Conservation (phyloP, 2,329 filamentous ascomycete species). For the Stemphylium beticola region DNA sequence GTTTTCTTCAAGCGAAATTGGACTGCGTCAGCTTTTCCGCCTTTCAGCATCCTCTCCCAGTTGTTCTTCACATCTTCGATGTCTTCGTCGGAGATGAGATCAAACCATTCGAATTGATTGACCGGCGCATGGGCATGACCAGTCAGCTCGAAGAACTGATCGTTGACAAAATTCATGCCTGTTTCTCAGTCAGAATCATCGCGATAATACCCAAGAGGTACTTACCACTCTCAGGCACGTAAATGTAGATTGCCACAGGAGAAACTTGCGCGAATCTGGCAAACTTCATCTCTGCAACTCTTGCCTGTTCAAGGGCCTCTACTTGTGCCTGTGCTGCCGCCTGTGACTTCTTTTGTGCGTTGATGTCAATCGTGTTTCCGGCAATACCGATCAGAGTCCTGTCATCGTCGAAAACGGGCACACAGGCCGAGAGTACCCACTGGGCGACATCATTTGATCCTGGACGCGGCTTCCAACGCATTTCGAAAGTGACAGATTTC, state of each 20-base stretch:
- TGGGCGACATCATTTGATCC: conserved; percentile 22
- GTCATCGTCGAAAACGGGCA: conserved; percentile 38
- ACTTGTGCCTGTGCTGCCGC: conserved; percentile 27
- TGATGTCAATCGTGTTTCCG: conserved; percentile 43
- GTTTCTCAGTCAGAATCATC: not conserved
- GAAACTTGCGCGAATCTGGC: conserved; percentile 34
- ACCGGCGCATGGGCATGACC: conserved; percentile 21
- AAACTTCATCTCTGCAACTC: conserved; percentile 35
- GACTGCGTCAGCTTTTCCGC: conserved; percentile 21
- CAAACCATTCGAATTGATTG: conserved; percentile 25
- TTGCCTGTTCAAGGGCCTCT: conserved; percentile 35
- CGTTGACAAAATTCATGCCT: conserved; percentile 40
- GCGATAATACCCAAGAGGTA: not conserved
- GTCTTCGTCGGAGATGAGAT: conserved; percentile 32
- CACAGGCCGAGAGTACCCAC: conserved; percentile 40
- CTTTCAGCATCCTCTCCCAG: conserved; percentile 25
- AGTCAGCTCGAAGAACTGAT: conserved; percentile 38
- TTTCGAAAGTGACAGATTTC: conserved; percentile 40
- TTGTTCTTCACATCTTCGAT: conserved; percentile 18
- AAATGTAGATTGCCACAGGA: conserved; percentile 36
- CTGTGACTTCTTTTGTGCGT: conserved; percentile 39
- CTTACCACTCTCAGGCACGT: conserved; percentile 28
- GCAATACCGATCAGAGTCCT: conserved; percentile 36
- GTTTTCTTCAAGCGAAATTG: conserved; percentile 38
- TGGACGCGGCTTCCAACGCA: conserved; percentile 39